phyloP scores from a whole-genome alignment of 2,329 filamentous ascomycete species.

The Beauveria australis region DNA sequence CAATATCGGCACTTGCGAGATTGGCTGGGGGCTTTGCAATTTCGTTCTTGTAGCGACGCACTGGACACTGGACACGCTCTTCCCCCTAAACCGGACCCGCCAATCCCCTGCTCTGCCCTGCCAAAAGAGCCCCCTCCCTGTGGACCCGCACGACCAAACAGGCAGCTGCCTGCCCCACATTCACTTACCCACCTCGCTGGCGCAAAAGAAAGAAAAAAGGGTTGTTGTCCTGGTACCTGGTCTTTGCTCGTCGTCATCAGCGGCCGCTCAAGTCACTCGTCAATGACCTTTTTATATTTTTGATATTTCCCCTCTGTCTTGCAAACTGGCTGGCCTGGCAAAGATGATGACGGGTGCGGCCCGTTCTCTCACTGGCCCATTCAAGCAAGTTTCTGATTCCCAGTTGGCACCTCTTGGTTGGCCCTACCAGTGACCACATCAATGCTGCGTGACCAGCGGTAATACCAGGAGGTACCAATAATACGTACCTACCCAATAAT shows the following conservation, averaged over 20 bases:
- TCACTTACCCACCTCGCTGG: background rate
- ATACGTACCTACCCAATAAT: too few relatives aligned
- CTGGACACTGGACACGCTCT: background rate
- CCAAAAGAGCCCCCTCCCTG: too few relatives aligned
- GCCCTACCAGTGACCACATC: background rate
- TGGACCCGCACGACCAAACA: background rate
- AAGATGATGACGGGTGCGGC: background rate
- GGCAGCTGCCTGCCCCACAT: constrained; percentile 6
- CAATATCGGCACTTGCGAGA: background rate
- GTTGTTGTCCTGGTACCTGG: background rate
- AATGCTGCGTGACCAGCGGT: too few relatives aligned
- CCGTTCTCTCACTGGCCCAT: background rate
- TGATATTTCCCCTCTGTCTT: background rate
- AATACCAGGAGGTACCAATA: too few relatives aligned
- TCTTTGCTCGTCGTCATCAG: background rate
- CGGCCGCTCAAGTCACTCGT: background rate
- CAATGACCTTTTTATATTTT: background rate
- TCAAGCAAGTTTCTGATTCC: background rate
- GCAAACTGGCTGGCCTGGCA: background rate
- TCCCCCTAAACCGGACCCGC: too few relatives aligned
- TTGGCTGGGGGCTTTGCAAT: background rate
- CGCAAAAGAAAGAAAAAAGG: too few relatives aligned
- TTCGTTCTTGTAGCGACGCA: background rate
- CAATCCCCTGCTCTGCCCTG: too few relatives aligned
- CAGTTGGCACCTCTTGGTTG: background rate